A percentile compares a stretch with the other conserved stretches of the same genome.
phyloP scores from a whole-genome alignment of 495 filamentous ascomycete species.

The Talaromyces wortmannii region DNA sequence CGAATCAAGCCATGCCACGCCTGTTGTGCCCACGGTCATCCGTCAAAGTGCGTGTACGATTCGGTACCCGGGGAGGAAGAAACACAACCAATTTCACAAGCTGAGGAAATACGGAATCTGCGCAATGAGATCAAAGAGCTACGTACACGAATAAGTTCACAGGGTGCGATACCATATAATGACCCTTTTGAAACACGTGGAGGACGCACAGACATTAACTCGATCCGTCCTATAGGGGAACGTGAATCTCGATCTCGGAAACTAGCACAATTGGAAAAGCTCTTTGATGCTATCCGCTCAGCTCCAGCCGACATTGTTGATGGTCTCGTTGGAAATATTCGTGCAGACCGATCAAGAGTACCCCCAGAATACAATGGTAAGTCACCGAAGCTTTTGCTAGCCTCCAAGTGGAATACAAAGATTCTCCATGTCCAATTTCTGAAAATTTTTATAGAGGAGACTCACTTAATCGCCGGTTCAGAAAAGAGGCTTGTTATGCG shows the following conservation, averaged over 20 bases:
- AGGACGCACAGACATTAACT: neutral
- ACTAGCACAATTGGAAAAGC: constrained; percentile 25
- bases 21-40: constrained; percentile 40
- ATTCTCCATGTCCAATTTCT: neutral
- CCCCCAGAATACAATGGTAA: neutral
- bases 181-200: too few species aligned
- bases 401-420: neutral
- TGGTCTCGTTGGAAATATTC: constrained; percentile 26
- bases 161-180: constrained; percentile 15
- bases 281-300: constrained; percentile 35
- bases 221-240: neutral
- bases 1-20: constrained; percentile 40
- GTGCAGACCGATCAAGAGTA: constrained; percentile 1
- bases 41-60: constrained; percentile 38
- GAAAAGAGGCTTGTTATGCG: neutral
- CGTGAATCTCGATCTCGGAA: constrained; percentile 9
- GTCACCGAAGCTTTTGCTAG: neutral
- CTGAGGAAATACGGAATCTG: constrained; percentile 36
- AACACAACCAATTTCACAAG: constrained; percentile 30
- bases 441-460: neutral
- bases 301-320: constrained; percentile 28
- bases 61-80: constrained; percentile 23
- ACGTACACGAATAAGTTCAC: constrained; percentile 17
- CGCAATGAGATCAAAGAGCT: constrained; percentile 32
- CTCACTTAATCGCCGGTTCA: neutral